Evolutionary conservation across 2,329 filamentous ascomycete species (phyloP).

Genomic region (Claviceps capensis): DNA sequence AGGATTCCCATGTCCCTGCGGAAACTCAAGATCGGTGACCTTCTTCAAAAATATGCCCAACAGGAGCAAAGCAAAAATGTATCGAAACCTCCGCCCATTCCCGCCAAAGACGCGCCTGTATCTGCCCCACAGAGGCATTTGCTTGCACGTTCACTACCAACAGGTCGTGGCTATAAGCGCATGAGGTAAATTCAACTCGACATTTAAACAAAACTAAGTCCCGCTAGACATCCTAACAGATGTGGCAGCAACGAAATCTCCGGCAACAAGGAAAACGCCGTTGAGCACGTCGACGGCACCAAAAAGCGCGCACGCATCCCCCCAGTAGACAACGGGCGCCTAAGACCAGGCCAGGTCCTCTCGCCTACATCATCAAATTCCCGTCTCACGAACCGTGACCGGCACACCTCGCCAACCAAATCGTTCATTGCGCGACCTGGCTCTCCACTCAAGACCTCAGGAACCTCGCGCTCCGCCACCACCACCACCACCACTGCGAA

Average conservation of each 20-base stretch:
- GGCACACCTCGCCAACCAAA: conserved; percentile 39
- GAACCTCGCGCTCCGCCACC: conserved; percentile 22
- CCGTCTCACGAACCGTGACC: conserved; percentile 39
- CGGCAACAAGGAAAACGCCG: conserved; percentile 67
- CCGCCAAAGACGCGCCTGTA: conserved; percentile 33
- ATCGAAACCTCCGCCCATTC: conserved; percentile 31
- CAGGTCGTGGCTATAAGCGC: conserved; percentile 28
- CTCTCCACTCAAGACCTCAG: conserved; percentile 46
- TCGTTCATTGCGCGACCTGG: conserved; percentile 42
- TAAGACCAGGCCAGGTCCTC: conserved; percentile 46
- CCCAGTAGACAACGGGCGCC: conserved; percentile 24
- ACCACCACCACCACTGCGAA: conserved; percentile 28
- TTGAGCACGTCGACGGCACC: conserved; percentile 43
- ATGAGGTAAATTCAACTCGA: conserved; percentile 27
- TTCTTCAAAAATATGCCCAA: conserved; percentile 42
- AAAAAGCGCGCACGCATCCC: conserved; percentile 50
- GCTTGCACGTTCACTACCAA: conserved; percentile 9
- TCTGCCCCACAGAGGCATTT: conserved; percentile 23
- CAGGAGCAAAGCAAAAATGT: conserved; percentile 28
- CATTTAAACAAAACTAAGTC: background rate
- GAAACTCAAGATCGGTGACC: conserved; percentile 68
- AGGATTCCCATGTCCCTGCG: conserved; percentile 72
- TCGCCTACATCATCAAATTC: conserved; percentile 78
- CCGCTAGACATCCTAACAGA: conserved; percentile 2
- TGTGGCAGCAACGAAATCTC: conserved; percentile 46